Percentiles rank a stretch among this genome's conserved stretches.
Conservation (phyloP, 1,284 basidiomycete species). For the Cerrena zonata region DNA sequence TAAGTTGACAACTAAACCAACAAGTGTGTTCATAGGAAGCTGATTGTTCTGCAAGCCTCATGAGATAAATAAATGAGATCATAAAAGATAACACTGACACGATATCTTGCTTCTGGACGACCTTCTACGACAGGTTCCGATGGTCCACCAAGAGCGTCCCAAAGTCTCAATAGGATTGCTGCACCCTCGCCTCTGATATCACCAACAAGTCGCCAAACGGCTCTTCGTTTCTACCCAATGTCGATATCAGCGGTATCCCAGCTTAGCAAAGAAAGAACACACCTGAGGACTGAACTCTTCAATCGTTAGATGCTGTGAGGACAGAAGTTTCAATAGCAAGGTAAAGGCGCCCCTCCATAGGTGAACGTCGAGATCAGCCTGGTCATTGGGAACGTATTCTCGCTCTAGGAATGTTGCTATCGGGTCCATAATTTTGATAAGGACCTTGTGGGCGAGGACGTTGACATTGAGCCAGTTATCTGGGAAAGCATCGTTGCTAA, state of each 20-base stretch:
- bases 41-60: conserved; percentile 66
- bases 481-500: conserved; percentile 87
- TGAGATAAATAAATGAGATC: conserved; percentile 6
- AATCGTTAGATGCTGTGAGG: conserved; percentile 86
- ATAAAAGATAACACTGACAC: conserved; percentile 27
- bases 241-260: conserved; percentile 9
- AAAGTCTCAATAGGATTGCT: conserved; percentile 74
- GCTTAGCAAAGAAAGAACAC: conserved; percentile 2
- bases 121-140: conserved; percentile 47
- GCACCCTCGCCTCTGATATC: conserved; percentile 93
- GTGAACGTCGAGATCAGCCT: conserved; percentile 66
- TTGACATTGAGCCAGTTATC: conserved; percentile 90
- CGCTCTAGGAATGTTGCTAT: conserved; percentile 72
- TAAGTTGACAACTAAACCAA: conserved; percentile 86
- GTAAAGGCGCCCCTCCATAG: conserved; percentile 82
- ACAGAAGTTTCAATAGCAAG: conserved; percentile 79
- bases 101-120: conserved; percentile 51
- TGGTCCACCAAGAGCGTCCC: conserved; percentile 83
- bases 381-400: conserved; percentile 74
- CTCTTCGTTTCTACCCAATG: conserved; percentile 72
- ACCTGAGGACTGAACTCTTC: conserved; percentile 92
- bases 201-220: conserved; percentile 92
- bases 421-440: conserved; percentile 85
- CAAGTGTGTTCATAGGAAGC: conserved; percentile 76
- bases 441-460: conserved; percentile 81